Evolutionary conservation across 768 basidiomycete genomes (phyloP), one percentile per base, ranked within the genome.

Genomic region (Tulasnella calospora): DNA sequence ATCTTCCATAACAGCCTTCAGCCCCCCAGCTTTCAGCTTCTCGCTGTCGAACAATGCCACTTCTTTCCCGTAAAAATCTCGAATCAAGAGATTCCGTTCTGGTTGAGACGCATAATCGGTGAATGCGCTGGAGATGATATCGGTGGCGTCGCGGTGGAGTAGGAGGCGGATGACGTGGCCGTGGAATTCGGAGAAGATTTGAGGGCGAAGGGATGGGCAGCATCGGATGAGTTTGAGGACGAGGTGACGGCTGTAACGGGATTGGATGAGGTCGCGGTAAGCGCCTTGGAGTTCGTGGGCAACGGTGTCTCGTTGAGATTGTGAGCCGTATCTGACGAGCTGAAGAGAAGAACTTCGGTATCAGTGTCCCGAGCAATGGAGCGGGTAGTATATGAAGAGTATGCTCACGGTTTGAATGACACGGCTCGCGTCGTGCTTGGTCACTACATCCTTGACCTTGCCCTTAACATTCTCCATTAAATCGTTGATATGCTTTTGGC

Each of bases 31-130:
- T 79, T 72, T 79, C 71, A 92, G 90, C 73, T 88, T 88, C 0
- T 87, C 88, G 21, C 79, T 77, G 46, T 83, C 84, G 84, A 97
- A 95, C 40, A 98, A 84, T 3, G 88, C 86, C 0, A 91, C 91
- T 83, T 98, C 96, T 83, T 93, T 94, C 19, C 96, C 96, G 81
- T 95, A 98, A 80, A 98, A 95, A 79, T 95, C 94, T 23, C 92
- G 89, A 8, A 97, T 85, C 7, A 98, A 87, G 30, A 94, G 86
- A 0, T 91, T 88, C 27, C 94, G 89, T 81, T 97, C 95, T 80
- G 93, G 93, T 0, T 94, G 90, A n/a, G 95, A 94, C 9, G 92
- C 89, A 82, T 95, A 93, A 0, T 96, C 88, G 82, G 96, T 95
- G 82, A 92, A 98, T 0, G 94, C 89, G 82, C 97, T 95, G 0